Conservation (phyloP, 2,329 filamentous ascomycete species). For the Chaetomiaceae sp. region DNA sequence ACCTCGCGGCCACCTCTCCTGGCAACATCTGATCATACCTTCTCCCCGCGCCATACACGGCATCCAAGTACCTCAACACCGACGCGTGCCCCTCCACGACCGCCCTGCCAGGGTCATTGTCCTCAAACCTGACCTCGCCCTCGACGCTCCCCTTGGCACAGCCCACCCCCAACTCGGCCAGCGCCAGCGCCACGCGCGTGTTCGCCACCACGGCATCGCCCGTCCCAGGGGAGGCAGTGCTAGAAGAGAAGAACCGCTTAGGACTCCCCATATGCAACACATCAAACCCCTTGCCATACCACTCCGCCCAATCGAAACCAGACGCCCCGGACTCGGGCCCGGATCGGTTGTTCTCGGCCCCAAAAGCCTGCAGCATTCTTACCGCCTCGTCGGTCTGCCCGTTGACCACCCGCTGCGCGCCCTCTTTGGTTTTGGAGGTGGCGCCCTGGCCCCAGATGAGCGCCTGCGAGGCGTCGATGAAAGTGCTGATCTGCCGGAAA, state of each 20-base stretch:
- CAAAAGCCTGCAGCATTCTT: conserved; percentile 72
- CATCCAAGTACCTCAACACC: conserved; percentile 59
- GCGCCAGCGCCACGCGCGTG: conserved; percentile 46
- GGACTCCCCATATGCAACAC: conserved; percentile 63
- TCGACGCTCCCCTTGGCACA: conserved; percentile 42
- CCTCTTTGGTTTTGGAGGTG: conserved; percentile 56
- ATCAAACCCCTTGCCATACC: conserved; percentile 80
- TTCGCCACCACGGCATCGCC: conserved; percentile 37
- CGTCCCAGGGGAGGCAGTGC: not conserved
- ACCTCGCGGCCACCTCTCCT: conserved; percentile 35
- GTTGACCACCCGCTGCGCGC: conserved; percentile 63
- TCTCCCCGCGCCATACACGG: conserved; percentile 40
- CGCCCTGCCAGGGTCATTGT: conserved; percentile 49
- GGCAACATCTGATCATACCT: conserved; percentile 25
- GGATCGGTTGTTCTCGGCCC: conserved; percentile 68
- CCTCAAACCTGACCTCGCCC: conserved; percentile 46
- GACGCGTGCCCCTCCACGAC: conserved; percentile 46
- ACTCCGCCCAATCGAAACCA: conserved; percentile 54
- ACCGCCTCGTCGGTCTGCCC: conserved; percentile 63
- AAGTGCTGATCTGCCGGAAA: conserved; percentile 86
- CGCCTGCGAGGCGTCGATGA: conserved; percentile 59
- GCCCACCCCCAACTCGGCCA: conserved; percentile 44
- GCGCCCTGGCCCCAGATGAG: conserved; percentile 93
- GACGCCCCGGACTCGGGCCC: not conserved
- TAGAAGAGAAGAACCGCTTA: conserved; percentile 43